phyloP scores from a whole-genome alignment of 1,139 yeast genomes.

The Taiozyma sp. region DNA sequence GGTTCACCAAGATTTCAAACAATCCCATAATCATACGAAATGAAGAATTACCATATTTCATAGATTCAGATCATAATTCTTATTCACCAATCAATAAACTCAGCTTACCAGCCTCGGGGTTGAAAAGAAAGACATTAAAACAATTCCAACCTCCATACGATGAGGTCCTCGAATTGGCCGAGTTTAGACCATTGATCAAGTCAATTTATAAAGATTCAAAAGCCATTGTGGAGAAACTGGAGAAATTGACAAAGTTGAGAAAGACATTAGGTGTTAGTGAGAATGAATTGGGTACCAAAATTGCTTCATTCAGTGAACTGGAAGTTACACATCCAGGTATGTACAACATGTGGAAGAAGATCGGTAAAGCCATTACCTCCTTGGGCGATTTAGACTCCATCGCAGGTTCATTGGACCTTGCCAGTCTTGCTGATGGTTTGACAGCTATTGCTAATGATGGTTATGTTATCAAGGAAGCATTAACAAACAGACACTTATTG shows the following conservation, averaged over 20 bases:
- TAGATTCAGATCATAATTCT: conserved; percentile 81
- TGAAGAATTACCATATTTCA: conserved; percentile 83
- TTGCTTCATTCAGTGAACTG: conserved; percentile 43
- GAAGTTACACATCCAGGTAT: conserved; percentile 60
- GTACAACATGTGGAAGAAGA: conserved; percentile 78
- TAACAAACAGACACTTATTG: conserved; percentile 85
- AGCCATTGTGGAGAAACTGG: conserved; percentile 52
- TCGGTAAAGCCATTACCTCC: conserved; percentile 62
- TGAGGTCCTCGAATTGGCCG: conserved; percentile 74
- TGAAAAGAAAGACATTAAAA: conserved; percentile 82
- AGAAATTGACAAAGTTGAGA: conserved; percentile 49
- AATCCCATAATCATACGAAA: conserved; percentile 82
- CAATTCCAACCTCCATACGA: conserved; percentile 92
- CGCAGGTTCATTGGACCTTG: conserved; percentile 70
- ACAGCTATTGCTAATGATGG: conserved; percentile 66
- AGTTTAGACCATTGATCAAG: conserved; percentile 82
- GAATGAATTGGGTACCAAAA: conserved; percentile 61
- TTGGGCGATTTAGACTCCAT: conserved; percentile 77
- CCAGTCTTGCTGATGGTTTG: conserved; percentile 74
- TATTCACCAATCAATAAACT: conserved; percentile 61
- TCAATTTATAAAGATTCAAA: conserved; percentile 60
- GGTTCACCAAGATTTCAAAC: conserved; percentile 74
- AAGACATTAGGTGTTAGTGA: conserved; percentile 53
- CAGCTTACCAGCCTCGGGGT: conserved; percentile 68
- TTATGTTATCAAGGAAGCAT: conserved; percentile 84